These are phyloP conservation scores for Striga asiatica DNA, from an alignment of 257 asterid genomes.

Conservation along the genomic window DNA sequence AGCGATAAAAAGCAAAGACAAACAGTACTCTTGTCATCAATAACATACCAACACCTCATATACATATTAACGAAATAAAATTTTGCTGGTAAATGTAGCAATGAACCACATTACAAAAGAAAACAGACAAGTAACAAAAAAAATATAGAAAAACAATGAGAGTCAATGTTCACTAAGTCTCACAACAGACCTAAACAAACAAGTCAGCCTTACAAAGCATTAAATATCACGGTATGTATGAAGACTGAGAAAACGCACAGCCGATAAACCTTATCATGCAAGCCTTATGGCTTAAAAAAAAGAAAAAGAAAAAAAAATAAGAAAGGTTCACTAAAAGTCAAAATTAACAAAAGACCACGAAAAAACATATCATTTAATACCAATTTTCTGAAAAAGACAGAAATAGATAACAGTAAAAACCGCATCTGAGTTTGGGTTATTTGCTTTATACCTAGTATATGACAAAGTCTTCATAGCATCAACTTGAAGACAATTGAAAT, in stretches of 20 bases:
- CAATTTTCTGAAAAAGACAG: neutral
- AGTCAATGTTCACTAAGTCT: too few species aligned
- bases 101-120: too few species aligned
- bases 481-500: slow-evolving; percentile 1
- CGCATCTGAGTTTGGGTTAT: neutral
- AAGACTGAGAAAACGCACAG: neutral
- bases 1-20: neutral
- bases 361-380: neutral
- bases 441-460: neutral
- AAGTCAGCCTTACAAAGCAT: too few species aligned
- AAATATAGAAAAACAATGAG: neutral
- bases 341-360: neutral
- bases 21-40: neutral
- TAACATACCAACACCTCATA: neutral
- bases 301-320: neutral
- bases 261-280: slow-evolving; percentile 3
- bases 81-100: neutral
- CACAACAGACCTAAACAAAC: too few species aligned
- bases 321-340: neutral
- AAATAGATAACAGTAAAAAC: too few species aligned
- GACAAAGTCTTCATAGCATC: neutral
- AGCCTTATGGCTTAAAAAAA: neutral
- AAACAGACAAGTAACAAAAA: neutral
- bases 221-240: neutral
- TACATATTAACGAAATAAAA: neutral